Base-by-base conservation (phyloP, 805 yeast species). In the Starmerella stigmatis region DNA sequence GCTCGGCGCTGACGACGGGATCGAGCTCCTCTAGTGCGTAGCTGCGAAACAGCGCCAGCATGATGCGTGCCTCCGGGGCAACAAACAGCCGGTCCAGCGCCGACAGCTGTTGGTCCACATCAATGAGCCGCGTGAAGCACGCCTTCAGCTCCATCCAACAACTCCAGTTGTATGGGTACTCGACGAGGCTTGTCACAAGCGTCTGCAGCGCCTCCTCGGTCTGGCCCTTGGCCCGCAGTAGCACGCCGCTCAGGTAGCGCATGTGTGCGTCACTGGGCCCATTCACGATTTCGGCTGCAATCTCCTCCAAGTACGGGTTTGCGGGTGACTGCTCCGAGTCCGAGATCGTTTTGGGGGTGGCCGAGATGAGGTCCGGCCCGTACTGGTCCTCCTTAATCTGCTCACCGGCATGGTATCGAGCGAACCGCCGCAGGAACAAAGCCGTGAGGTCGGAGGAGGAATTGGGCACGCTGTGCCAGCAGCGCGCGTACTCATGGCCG, bases 91-190 rank as follows among this genome's bases (percentile, higher is more conserved):
- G 20, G 5, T 28, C 23, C 27, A 54, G 43, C 12, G 20, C 28
- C 8, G 21, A 36, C 10, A 51, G 25, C 13, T 44, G 38, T 5
- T 27, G 29, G 15, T 41, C 46, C 3, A 43, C 30, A 10, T 50
- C 51, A 10, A 35, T 44, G 6, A 44, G 36, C n/a, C 44, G 34
- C 7, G 74, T 63, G 23, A 85, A 64, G 43, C 84, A 76, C 4
- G 75, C 66, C 11, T 77, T 65, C 31, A 92, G 67, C 58, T 89
- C 96, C 46, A 73, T 70, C 96, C 96, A 92, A 47, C 92, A 81
- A 44, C 88, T 75, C 98, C 98, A 92, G 61, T 89, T 89, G 61
- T 72, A 82, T 0, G 96, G 94, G 55, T 79, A 86, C 23, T 71
- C 41, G 20, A 71, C 66, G 12, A 89, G 58, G 1, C 96, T 80